These are phyloP conservation scores for Lactarius vividus DNA, from an alignment of 768 basidiomycete species.

Conservation along the genomic window DNA sequence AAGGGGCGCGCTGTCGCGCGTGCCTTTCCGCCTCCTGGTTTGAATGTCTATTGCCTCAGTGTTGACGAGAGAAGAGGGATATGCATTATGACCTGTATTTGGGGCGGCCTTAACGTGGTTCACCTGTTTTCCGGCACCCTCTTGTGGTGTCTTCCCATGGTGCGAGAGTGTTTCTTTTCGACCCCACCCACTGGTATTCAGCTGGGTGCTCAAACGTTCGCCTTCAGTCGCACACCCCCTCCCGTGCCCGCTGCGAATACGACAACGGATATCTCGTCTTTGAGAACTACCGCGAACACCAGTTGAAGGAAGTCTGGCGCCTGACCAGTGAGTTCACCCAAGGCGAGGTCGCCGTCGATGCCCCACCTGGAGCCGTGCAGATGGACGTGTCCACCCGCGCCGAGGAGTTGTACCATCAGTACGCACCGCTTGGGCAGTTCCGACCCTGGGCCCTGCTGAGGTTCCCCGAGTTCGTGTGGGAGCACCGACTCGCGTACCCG, in stretches of 20 bases:
- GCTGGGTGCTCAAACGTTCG: not conserved
- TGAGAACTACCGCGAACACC: slow-evolving; percentile 41
- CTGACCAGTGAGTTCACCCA: slow-evolving; percentile 33
- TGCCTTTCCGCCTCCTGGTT: slow-evolving; percentile 36
- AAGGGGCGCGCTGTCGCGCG: slow-evolving; percentile 42
- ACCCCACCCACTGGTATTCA: not conserved
- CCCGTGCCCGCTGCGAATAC: slow-evolving; percentile 71
- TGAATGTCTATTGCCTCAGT: slow-evolving; percentile 67
- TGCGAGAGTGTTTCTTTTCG: slow-evolving; percentile 33
- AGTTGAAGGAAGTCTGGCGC: slow-evolving; percentile 73
- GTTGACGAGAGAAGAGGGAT: slow-evolving; percentile 62
- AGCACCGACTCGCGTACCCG: slow-evolving; percentile 69
- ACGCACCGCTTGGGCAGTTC: slow-evolving; percentile 49
- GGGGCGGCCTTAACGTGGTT: slow-evolving; percentile 57
- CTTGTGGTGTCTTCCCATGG: slow-evolving; percentile 62
- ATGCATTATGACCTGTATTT: slow-evolving; percentile 53
- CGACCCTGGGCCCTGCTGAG: slow-evolving; percentile 57
- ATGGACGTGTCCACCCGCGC: slow-evolving; percentile 31
- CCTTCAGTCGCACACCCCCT: slow-evolving; percentile 48
- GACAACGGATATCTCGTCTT: slow-evolving; percentile 68
- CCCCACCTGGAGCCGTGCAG: slow-evolving; percentile 30
- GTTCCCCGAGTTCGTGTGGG: slow-evolving; percentile 43
- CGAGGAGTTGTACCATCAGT: slow-evolving; percentile 20
- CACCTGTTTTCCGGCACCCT: slow-evolving; percentile 47
- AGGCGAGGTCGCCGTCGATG: slow-evolving; percentile 8